Percentiles rank a stretch among this genome's conserved stretches.
Evolutionary conservation across 257 asterid genomes (phyloP).

Genomic region (Craterostigma plantagineum): DNA sequence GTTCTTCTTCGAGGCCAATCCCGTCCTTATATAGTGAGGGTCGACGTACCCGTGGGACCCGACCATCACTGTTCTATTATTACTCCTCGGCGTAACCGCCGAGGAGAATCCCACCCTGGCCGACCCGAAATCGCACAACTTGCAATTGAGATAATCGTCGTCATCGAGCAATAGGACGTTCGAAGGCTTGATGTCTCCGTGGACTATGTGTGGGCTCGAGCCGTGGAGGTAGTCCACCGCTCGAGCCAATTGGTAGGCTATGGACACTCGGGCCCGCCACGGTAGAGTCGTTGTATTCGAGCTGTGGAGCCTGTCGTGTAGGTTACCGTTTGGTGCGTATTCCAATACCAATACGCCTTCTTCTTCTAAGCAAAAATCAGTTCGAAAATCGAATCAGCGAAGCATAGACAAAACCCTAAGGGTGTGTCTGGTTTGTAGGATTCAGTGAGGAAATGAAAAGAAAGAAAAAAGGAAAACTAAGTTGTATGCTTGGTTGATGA

Average conservation of each 20-base stretch:
- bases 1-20: slow-evolving; percentile 38
- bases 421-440: no score
- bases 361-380: slow-evolving; percentile 9
- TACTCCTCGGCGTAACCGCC: not conserved
- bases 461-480: no score
- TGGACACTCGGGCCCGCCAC: slow-evolving; percentile 35
- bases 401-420: no score
- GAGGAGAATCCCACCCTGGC: slow-evolving; percentile 45
- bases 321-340: slow-evolving; percentile 34
- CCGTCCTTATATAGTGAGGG: slow-evolving; percentile 50
- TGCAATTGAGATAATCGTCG: slow-evolving; percentile 31
- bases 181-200: slow-evolving; percentile 55
- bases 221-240: slow-evolving; percentile 48
- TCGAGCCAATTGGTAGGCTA: slow-evolving; percentile 47
- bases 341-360: slow-evolving; percentile 35
- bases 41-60: slow-evolving; percentile 75
- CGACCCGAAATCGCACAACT: slow-evolving; percentile 65
- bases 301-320: slow-evolving; percentile 40
- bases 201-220: slow-evolving; percentile 30
- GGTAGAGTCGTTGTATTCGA: slow-evolving; percentile 11
- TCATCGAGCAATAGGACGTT: slow-evolving; percentile 41
- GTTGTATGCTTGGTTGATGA: no score
- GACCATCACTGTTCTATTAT: slow-evolving; percentile 15
- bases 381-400: slow-evolving; percentile 4
- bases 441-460: no score